Conservation (phyloP, 2,329 filamentous ascomycete genomes). For the Beauveria medogensis region DNA sequence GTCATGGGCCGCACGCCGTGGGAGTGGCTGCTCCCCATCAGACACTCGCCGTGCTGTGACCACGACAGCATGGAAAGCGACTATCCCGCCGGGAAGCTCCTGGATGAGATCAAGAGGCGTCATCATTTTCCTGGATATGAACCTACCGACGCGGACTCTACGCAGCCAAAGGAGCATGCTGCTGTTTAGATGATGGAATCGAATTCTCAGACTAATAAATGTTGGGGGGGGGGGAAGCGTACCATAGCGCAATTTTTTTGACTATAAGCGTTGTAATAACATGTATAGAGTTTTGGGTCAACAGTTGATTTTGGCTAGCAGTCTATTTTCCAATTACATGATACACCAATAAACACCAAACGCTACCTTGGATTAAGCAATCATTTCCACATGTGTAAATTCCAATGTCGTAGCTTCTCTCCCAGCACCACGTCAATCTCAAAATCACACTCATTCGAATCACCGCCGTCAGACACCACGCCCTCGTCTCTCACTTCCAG, state of each 20-base stretch:
- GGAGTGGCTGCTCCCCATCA: constrained; percentile 78
- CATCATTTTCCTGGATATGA: constrained; percentile 22
- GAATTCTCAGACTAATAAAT: no score
- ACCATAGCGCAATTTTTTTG: background rate
- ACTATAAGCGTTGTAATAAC: background rate
- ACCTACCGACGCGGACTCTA: background rate
- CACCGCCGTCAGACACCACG: no score
- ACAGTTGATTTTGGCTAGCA: no score
- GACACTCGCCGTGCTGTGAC: constrained; percentile 62
- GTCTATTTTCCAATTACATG: no score
- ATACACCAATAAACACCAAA: no score
- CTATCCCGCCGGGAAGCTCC: constrained; percentile 57
- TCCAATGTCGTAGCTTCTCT: background rate
- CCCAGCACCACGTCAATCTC: background rate
- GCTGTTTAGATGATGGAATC: background rate
- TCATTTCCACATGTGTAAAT: background rate
- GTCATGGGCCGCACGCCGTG: constrained; percentile 66
- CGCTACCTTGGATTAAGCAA: background rate
- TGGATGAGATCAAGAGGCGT: constrained; percentile 46
- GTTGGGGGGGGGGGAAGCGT: background rate
- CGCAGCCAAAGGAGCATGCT: background rate
- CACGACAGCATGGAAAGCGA: constrained; percentile 59
- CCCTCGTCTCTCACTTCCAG: background rate
- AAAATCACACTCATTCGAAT: background rate
- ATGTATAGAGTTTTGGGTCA: no score